phyloP scores from a whole-genome alignment of 2,329 filamentous ascomycete species.

The Neofusicoccum umdonicola region DNA sequence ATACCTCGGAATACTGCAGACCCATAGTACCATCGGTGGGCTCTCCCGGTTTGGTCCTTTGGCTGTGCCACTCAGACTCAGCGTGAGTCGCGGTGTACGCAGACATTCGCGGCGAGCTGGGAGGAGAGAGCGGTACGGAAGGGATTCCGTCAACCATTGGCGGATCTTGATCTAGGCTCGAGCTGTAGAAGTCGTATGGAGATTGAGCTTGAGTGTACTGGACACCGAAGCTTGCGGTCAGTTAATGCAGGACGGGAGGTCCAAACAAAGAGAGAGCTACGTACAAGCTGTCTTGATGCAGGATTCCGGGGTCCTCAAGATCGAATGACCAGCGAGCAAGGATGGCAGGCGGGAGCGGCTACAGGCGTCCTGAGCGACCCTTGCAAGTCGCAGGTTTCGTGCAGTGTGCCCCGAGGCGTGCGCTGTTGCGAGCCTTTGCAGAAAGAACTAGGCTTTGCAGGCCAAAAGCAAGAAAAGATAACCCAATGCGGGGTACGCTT shows the following conservation, averaged over 20 bases:
- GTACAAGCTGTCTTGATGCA: slow-evolving; percentile 15
- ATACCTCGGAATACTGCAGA: slow-evolving; percentile 35
- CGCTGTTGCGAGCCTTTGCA: slow-evolving; percentile 17
- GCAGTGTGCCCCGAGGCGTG: slow-evolving; percentile 18
- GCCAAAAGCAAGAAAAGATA: slow-evolving; percentile 16
- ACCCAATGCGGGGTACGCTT: slow-evolving; percentile 17
- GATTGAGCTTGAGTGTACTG: slow-evolving; percentile 7
- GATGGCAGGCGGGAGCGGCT: slow-evolving; percentile 17
- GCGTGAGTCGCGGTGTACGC: slow-evolving; percentile 43
- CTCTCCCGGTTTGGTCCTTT: slow-evolving; percentile 36
- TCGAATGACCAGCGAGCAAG: slow-evolving; percentile 18
- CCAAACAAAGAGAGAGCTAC: slow-evolving; percentile 12
- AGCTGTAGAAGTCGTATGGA: slow-evolving; percentile 3
- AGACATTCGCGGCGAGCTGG: slow-evolving; percentile 52
- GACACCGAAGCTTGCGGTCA: slow-evolving; percentile 12
- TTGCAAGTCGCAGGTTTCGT: slow-evolving; percentile 17
- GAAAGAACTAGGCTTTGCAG: slow-evolving; percentile 12
- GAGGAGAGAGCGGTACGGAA: slow-evolving; percentile 49
- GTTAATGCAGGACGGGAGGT: slow-evolving; percentile 11
- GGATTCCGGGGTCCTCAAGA: slow-evolving; percentile 17
- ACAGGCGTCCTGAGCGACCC: slow-evolving; percentile 17
- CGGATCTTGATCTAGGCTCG: not conserved
- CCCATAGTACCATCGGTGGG: slow-evolving; percentile 38
- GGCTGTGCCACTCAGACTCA: slow-evolving; percentile 45
- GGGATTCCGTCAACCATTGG: slow-evolving; percentile 46